A percentile compares a stretch with the other conserved stretches of the same genome.
These are phyloP conservation scores for Jaltomata sinuosa DNA, from an alignment of 257 asterid species.

Conservation along the genomic window DNA sequence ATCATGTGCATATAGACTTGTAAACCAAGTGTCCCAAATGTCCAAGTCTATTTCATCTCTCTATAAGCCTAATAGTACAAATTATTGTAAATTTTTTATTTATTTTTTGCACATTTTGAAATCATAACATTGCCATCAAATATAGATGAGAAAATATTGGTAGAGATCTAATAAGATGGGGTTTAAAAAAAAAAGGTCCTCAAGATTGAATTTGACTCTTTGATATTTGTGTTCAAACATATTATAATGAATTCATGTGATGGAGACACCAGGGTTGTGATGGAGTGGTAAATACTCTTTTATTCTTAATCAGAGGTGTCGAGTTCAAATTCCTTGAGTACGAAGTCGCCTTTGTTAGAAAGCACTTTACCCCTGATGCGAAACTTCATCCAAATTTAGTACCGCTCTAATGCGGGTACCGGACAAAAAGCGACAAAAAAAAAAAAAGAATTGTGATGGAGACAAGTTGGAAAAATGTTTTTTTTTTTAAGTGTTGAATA, in stretches of 20 bases:
- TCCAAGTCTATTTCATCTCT: neutral
- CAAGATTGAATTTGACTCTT: conserved; percentile 23
- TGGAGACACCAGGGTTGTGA: too few species aligned
- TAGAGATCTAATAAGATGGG: neutral
- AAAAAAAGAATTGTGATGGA: neutral
- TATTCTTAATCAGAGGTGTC: too few species aligned
- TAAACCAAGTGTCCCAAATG: neutral
- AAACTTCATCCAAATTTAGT: too few species aligned
- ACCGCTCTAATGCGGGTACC: too few species aligned
- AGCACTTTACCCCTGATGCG: too few species aligned
- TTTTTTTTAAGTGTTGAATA: neutral
- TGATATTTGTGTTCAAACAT: conserved; percentile 22
- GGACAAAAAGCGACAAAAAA: too few species aligned
- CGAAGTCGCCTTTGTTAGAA: too few species aligned
- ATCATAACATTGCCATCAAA: neutral
- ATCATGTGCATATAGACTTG: conserved; percentile 12
- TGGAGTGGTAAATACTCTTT: too few species aligned
- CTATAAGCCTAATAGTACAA: neutral
- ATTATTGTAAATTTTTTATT: neutral
- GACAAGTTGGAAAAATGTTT: neutral
- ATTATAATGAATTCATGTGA: conserved; percentile 20
- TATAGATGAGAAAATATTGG: neutral
- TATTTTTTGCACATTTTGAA: neutral
- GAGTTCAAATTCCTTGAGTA: too few species aligned
- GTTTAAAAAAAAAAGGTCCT: conserved; percentile 2